Evolutionary conservation across 75 land plant genomes (phyloP), one percentile per base, ranked within the genome.

Genomic region (Sequoia sempervirens): DNA sequence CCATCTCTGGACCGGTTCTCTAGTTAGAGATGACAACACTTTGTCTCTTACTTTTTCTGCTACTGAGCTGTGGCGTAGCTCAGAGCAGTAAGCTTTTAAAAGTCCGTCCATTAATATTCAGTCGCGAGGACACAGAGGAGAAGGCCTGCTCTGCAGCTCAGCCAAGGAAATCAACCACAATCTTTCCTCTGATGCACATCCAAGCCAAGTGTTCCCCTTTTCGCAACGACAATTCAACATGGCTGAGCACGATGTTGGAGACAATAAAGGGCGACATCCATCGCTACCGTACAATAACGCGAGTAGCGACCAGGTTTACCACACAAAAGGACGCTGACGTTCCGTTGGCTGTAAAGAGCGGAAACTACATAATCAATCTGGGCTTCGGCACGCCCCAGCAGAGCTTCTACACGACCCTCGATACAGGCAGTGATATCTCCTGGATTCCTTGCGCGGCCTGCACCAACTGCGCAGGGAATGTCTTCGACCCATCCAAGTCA

Each of bases 401-500:
- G 50, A 66, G 50, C 32, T 61, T 83, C 38, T 38, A 61, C 41
- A n/a, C 68, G 2, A 6, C 28, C 9, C 2, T 85, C 17, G 86
- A 85, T 30, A 85, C 86, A 3, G 86, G 86, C 34, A 82, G 85
- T 32, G 85, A 83, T 15, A 76, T 83, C 17, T 1, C 69, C 14
- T 85, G 85, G 86, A 46, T 85, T 30, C 86, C 85, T 7, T 83
- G 85, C 61, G 64, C 20, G 2, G 28, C 74, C 13, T 85, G 86
- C 85, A 0, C n/a, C 3, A 18, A 47, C 30, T 84, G 40, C 85
- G 0, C 18, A 7, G 30, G n/a, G 3, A 34, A 46, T 8, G 7
- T 18, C 2, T 84, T 84, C 52, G 45, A 41, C 45, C 47, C 83
- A 2, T 38, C 83, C 34, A 32, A 15, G 20, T 84, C 85, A 15